Conservation (phyloP, 805 yeast genomes). For the Blastobotrys americana region DNA sequence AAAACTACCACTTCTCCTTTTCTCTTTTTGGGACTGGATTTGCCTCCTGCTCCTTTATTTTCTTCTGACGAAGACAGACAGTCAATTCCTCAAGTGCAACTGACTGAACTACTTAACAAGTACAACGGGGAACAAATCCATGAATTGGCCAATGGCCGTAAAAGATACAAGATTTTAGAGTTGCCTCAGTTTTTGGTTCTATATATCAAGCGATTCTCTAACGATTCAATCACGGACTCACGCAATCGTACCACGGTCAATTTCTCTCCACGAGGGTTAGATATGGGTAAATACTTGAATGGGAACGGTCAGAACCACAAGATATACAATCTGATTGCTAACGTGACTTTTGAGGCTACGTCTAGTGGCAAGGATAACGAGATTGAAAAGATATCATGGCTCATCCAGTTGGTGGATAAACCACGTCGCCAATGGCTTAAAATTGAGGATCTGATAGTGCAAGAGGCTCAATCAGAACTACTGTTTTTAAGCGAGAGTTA, state of each 20-base stretch:
- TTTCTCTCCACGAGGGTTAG: slow-evolving; percentile 40
- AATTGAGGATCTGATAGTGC: slow-evolving; percentile 45
- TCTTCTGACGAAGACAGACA: slow-evolving; percentile 31
- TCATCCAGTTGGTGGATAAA: slow-evolving; percentile 41
- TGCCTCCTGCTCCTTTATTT: slow-evolving; percentile 54
- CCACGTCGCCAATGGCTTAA: slow-evolving; percentile 48
- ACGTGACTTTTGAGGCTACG: slow-evolving; percentile 36
- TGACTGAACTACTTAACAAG: slow-evolving; percentile 38
- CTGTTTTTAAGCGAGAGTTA: slow-evolving; percentile 55
- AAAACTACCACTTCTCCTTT: slow-evolving; percentile 29
- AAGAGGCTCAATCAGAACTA: slow-evolving; percentile 46
- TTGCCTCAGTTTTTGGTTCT: slow-evolving; percentile 51
- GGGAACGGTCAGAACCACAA: slow-evolving; percentile 6
- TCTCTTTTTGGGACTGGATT: slow-evolving; percentile 50
- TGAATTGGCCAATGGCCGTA: slow-evolving; percentile 32
- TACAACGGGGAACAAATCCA: slow-evolving; percentile 29
- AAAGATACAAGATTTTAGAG: slow-evolving; percentile 34
- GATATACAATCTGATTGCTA: slow-evolving; percentile 43
- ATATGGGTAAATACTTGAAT: slow-evolving; percentile 31
- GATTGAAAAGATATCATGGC: slow-evolving; percentile 34
- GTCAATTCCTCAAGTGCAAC: slow-evolving; percentile 43
- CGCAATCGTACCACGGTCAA: slow-evolving; percentile 58
- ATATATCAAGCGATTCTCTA: slow-evolving; percentile 49
- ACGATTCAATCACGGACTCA: slow-evolving; percentile 27
- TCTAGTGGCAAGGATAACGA: slow-evolving; percentile 1